Percentiles rank a stretch among this genome's conserved stretches.
phyloP scores from a whole-genome alignment of 2,329 filamentous ascomycete species.

The Penicillium sp. region DNA sequence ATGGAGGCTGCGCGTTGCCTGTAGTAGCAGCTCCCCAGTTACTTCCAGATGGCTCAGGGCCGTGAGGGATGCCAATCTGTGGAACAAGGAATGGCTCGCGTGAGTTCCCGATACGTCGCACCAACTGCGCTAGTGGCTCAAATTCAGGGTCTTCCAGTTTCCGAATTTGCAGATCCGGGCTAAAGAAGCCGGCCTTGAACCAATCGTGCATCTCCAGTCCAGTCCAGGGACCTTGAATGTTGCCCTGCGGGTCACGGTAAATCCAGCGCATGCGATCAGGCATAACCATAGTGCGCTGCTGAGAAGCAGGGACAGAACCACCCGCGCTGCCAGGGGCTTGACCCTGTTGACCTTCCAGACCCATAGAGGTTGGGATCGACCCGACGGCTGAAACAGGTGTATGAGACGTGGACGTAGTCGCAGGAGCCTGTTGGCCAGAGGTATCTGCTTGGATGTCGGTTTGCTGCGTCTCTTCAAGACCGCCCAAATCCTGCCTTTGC shows the following conservation, averaged over 20 bases:
- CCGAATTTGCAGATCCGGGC: slow-evolving; percentile 89
- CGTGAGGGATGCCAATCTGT: slow-evolving; percentile 93
- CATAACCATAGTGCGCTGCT: slow-evolving; percentile 95
- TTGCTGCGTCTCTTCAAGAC: slow-evolving; percentile 63
- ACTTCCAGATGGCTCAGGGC: slow-evolving; percentile 64
- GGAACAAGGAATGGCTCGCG: slow-evolving; percentile 96
- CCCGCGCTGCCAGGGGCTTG: slow-evolving; percentile 49
- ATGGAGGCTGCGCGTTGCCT: slow-evolving; percentile 78
- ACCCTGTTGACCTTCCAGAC: slow-evolving; percentile 36
- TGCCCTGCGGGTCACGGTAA: slow-evolving; percentile 91
- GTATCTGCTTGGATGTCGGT: slow-evolving; percentile 46
- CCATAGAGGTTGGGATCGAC: slow-evolving; percentile 37
- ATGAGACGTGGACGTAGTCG: slow-evolving; percentile 40
- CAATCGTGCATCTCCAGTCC: slow-evolving; percentile 99
- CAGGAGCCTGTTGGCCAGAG: slow-evolving; percentile 33
- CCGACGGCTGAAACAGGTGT: slow-evolving; percentile 43
- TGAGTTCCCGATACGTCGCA: slow-evolving; percentile 94
- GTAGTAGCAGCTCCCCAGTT: slow-evolving; percentile 56
- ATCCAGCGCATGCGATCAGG: slow-evolving; percentile 99
- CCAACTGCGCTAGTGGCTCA: slow-evolving; percentile 91
- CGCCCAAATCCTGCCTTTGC: slow-evolving; percentile 65
- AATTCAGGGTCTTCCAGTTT: slow-evolving; percentile 93
- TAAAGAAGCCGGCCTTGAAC: slow-evolving; percentile 99
- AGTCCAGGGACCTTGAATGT: slow-evolving; percentile 91
- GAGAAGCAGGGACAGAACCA: slow-evolving; percentile 69